These are phyloP conservation scores for Teunomyces gatunensis DNA, from an alignment of 805 yeast species.

Conservation along the genomic window DNA sequence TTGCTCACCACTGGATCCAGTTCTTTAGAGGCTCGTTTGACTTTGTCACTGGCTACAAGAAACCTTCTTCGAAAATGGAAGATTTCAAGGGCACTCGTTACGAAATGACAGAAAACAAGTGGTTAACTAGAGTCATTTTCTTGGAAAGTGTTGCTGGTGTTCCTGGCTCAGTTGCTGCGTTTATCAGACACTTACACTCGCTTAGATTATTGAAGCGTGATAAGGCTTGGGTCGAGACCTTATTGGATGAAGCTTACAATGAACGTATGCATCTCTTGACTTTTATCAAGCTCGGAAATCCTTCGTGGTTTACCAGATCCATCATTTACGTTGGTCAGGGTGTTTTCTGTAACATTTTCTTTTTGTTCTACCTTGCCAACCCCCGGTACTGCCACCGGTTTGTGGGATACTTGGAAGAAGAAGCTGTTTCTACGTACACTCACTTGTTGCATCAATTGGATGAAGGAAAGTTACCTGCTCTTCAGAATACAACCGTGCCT, in stretches of 20 bases:
- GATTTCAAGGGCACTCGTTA: slow-evolving; percentile 40
- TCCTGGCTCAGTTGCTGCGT: slow-evolving; percentile 78
- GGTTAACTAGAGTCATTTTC: slow-evolving; percentile 63
- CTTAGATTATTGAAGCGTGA: slow-evolving; percentile 61
- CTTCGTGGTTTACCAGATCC: slow-evolving; percentile 53
- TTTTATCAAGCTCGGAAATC: slow-evolving; percentile 61
- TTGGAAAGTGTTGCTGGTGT: slow-evolving; percentile 75
- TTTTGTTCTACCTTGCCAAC: slow-evolving; percentile 52
- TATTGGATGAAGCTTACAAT: slow-evolving; percentile 73
- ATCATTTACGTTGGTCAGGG: slow-evolving; percentile 67
- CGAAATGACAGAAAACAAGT: slow-evolving; percentile 58
- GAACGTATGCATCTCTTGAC: slow-evolving; percentile 76
- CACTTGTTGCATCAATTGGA: slow-evolving; percentile 56
- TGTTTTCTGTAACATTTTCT: slow-evolving; percentile 64
- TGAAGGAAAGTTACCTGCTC: slow-evolving; percentile 46
- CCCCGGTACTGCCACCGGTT: slow-evolving; percentile 72
- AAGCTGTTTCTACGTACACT: slow-evolving; percentile 68
- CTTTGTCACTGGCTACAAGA: slow-evolving; percentile 60
- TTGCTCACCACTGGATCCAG: slow-evolving; percentile 49
- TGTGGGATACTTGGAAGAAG: slow-evolving; percentile 77
- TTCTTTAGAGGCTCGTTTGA: slow-evolving; percentile 54
- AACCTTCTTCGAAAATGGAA: slow-evolving; percentile 38
- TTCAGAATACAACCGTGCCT: slow-evolving; percentile 48
- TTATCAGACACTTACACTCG: slow-evolving; percentile 65
- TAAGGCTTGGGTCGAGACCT: slow-evolving; percentile 72